These are phyloP conservation scores for Ogataea nakhonphanomensis DNA, from an alignment of 805 yeast species.

Conservation along the genomic window DNA sequence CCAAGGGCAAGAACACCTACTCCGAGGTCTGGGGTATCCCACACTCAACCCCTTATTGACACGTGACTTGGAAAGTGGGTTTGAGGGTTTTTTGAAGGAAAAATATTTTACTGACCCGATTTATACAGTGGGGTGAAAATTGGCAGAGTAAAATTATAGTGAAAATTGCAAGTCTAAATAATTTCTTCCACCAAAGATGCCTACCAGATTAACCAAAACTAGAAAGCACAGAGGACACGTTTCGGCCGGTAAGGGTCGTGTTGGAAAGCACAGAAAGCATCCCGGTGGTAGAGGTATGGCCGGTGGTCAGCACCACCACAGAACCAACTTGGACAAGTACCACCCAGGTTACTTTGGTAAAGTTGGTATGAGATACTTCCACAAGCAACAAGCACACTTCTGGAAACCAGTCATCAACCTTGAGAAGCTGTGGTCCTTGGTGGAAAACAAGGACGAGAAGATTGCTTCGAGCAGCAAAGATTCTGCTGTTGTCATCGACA, in stretches of 20 bases:
- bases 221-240: constrained; percentile 99
- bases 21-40: constrained; percentile 59
- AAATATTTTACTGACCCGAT: constrained; percentile 13
- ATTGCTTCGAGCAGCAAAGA: constrained; percentile 77
- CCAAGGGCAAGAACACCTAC: constrained; percentile 60
- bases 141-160: constrained; percentile 10
- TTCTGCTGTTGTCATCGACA: constrained; percentile 98
- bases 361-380: constrained; percentile 99
- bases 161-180: constrained; percentile 8
- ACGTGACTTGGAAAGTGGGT: constrained; percentile 11
- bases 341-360: constrained; percentile 99
- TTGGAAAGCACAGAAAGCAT: constrained; percentile 99
- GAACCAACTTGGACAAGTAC: constrained; percentile 99
- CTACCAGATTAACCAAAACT: constrained; percentile 98
- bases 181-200: constrained; percentile 53
- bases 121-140: constrained; percentile 3
- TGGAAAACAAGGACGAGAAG: constrained; percentile 93
- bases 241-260: constrained; percentile 99
- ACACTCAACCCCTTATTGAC: not conserved
- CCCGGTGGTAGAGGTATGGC: constrained; percentile 99
- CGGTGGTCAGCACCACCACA: constrained; percentile 99
- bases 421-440: constrained; percentile 97
- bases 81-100: constrained; percentile 10
- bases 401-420: constrained; percentile 98
- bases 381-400: constrained; percentile 88